Base-by-base conservation (phyloP, 441 rosid genomes). In the Gossypium davidsonii region DNA sequence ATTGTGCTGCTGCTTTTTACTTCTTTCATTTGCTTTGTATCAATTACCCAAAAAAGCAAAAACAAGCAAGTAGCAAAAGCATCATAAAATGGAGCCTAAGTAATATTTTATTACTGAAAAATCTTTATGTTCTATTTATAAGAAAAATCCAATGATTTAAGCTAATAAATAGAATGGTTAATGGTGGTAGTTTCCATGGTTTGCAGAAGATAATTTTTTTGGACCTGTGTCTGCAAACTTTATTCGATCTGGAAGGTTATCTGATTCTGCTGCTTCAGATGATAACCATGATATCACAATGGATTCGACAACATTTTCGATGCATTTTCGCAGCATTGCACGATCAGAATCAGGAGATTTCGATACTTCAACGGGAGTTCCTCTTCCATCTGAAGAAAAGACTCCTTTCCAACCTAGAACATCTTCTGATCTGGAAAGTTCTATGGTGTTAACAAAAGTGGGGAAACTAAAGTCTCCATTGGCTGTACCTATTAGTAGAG, bases 301-400 rank as follows among this genome's bases (percentile, higher is more conserved):
- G 98, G 99, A 96, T 79, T 93, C 99, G 0, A 91, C 97, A 0
- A 89, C 90, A 21, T 95, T 95, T 79, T 95, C 99, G 2, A 84
- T 95, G 92, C 98, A 93, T 84, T 95, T 82, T 69, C 90, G 83
- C 20, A 91, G 98, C 82, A 91, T 96, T 75, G 90, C 81, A 1
- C 87, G 77, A 78, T 90, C 97, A 0, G 92, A 88, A 57, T 79
- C 87, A 18, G 97, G 88, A 73, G 98, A 84, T 3, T 20, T 82
- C 17, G 81, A 79, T 85, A 88, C 89, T 0, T 87, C 95, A 0
- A 67, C 80, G 0, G 79, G 77, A 57, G 71, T 63, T 28, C 73
- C 21, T 21, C 67, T 75, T 73, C 75, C 79, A 4, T 82, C 78
- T 31, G 91, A 84, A 73, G 97, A 88, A 26, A 87, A 82, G 80